Base-by-base conservation (phyloP, 805 yeast genomes). In the Tetrapisispora namnaoensis region DNA sequence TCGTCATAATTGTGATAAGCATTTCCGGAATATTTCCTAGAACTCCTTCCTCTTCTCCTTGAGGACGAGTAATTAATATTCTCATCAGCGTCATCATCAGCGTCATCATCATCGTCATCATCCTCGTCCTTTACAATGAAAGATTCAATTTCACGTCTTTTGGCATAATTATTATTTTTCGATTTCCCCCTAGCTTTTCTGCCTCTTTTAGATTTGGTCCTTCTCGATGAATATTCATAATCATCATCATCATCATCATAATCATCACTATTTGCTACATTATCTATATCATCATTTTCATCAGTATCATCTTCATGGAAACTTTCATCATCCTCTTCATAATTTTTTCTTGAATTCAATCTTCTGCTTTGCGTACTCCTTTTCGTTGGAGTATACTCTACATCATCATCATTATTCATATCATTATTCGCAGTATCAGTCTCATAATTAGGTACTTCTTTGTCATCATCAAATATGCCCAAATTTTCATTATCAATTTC, bases 281-380 rank as follows among this genome's bases (percentile, higher is more conserved):
- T 70, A 60, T 77, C 80, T 52, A 73, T 66, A n/a, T 61, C 70
- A 27, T 61, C 59, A 38, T 64, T 64, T 0, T 60, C 67, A n/a
- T 61, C 68, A 4, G 60, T 67, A 22, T 59, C 66, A 1, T 50
- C 61, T 32, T 58, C 70, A 46, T 64, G 67, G 40, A 65, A 66
- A 49, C 66, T 63, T 45, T 61, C 69, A 22, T 58, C 68, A 16
- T 54, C 57, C 4, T 54, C 52, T 30, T 50, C 43, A 27, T 40
- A 40, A 24, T 27, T 51, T 30, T 51, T 44, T 4, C 43, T 45
- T 35, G 37, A 41, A 35, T 48, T 52, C 20, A 55, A 41, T 5
- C 43, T 45, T 37, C 40, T 42, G 30, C 51, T 51, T 21, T 54
- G 43, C 51, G 46, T 47, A 21, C 44, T 37, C 37, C 42, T 46